Percentiles rank a stretch among this genome's conserved stretches.
Conservation (phyloP, 768 basidiomycete species). For the Solioccasus polychromus region DNA sequence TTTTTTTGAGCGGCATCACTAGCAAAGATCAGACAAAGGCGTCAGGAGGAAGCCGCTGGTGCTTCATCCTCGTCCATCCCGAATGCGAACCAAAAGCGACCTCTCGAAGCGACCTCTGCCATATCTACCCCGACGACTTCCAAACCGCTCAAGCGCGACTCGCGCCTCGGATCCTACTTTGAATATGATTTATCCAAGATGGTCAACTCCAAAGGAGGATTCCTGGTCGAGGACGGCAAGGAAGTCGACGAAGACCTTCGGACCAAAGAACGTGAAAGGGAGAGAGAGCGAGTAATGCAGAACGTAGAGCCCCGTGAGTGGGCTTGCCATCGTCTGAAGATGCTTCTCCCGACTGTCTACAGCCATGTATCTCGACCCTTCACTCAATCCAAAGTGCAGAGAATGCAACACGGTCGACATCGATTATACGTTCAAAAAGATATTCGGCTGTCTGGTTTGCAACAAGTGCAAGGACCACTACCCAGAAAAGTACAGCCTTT, state of each 20-base stretch:
- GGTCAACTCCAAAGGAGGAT: slow-evolving; percentile 96
- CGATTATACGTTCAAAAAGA: slow-evolving; percentile 75
- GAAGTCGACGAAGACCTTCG: slow-evolving; percentile 74
- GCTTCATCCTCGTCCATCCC: slow-evolving; percentile 42
- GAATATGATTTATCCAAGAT: slow-evolving; percentile 97
- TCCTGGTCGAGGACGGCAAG: slow-evolving; percentile 85
- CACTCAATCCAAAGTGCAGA: slow-evolving; percentile 75
- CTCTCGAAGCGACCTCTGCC: slow-evolving; percentile 56
- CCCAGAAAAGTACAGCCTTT: slow-evolving; percentile 89
- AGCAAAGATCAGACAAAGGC: slow-evolving; percentile 78
- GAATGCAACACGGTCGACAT: slow-evolving; percentile 90
- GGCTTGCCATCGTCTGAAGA: background rate
- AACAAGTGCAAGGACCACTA: slow-evolving; percentile 84
- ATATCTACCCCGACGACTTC: slow-evolving; percentile 60
- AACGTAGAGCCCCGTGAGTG: slow-evolving; percentile 66
- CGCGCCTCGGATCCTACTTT: slow-evolving; percentile 86
- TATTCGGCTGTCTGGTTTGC: slow-evolving; percentile 86
- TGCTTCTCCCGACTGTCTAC: background rate
- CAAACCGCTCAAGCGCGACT: slow-evolving; percentile 62
- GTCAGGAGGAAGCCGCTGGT: slow-evolving; percentile 55
- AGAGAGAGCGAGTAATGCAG: slow-evolving; percentile 73
- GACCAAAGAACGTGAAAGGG: slow-evolving; percentile 77
- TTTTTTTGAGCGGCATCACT: slow-evolving; percentile 6
- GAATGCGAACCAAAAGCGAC: slow-evolving; percentile 77
- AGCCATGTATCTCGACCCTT: slow-evolving; percentile 79